phyloP scores from a whole-genome alignment of 1,284 basidiomycete genomes.

The Pterulicium gracile region DNA sequence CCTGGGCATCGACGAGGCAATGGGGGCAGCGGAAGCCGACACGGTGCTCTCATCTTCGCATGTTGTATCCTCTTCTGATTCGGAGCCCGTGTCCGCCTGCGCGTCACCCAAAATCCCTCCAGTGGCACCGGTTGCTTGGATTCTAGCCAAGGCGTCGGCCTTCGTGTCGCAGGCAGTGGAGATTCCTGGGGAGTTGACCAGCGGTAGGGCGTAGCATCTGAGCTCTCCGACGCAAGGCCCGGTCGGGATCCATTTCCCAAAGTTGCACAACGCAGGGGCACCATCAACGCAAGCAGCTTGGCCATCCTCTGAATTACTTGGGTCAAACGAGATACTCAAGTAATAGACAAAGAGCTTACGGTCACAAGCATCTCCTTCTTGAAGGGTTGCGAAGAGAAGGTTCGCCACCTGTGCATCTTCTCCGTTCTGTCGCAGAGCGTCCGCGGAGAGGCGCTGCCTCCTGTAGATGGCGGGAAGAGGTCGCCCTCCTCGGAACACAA shows the following conservation, averaged over 20 bases:
- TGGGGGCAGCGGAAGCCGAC: too few species aligned
- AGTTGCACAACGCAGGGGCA: constrained; percentile 14
- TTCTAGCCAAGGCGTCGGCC: constrained; percentile 1
- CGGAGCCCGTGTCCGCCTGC: not conserved
- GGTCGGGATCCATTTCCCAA: constrained; percentile 10
- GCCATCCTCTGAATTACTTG: not conserved
- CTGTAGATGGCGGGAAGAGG: not conserved
- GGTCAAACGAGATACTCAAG: not conserved
- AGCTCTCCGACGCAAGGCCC: constrained; percentile 10
- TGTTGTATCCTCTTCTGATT: too few species aligned
- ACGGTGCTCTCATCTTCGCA: too few species aligned
- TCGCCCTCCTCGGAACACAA: not conserved
- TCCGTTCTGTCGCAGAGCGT: constrained; percentile 2
- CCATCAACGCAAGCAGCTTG: constrained; percentile 9
- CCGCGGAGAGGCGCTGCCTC: not conserved
- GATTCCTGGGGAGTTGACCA: constrained; percentile 15
- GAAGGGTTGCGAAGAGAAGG: constrained; percentile 4
- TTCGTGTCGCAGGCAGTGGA: constrained; percentile 2
- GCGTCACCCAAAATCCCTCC: constrained; percentile 23
- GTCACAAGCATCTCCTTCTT: not conserved
- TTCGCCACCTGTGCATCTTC: constrained; percentile 4
- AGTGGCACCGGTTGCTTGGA: constrained; percentile 19
- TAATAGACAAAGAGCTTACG: not conserved
- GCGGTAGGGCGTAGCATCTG: constrained; percentile 14
- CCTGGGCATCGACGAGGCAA: too few species aligned